Evolutionary conservation across 2,329 filamentous ascomycete genomes (phyloP), one percentile per base, ranked within the genome.

Genomic region (Trichoderma lentiforme): DNA sequence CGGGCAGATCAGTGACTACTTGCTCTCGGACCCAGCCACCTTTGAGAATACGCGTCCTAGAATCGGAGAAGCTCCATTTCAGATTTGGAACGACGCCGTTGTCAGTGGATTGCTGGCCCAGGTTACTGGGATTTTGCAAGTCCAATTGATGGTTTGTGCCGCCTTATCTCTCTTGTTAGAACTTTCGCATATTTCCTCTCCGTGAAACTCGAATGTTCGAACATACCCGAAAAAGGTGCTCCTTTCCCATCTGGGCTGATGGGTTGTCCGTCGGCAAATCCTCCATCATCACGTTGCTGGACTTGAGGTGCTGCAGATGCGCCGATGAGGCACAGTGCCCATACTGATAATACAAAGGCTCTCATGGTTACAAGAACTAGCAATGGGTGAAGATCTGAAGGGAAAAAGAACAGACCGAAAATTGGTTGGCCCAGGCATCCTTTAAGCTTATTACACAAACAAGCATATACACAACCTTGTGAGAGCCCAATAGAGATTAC

Each of bases 1-100:
- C 82, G 0, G 91, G 90, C 7, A 92, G 79, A 77, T 92, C 91
- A n/a, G 87, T 87, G 62, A 91, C 85, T 69, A 91, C 88, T 76
- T 92, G 89, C 79, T 91, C 87, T 28, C 90, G 84, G 1, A 88
- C 86, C 90, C 90, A 92, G 3, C 91, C 90, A 1, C 90, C 90
- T 30, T 86, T 86, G 66, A 89, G 83, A 43, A 92, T 83, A 28
- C 84, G 85, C 1, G 88, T 90, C 80, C 88, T 90, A 28, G 89
- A 91, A 78, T 91, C 88, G 0, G 89, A 91, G 80, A 92, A 92
- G 68, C 88, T 87, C 90, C 90, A 88, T 78, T 92, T 92, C 75
- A 92, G 82, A 76, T 92, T 92, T 0, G 88, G 87, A 0, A 92
- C 90, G 12, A 86, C 81, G 18, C 90, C 91, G 62, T 83, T 85